Base-by-base conservation (phyloP, 208 protist species). In the Crithidia brevicula region DNA sequence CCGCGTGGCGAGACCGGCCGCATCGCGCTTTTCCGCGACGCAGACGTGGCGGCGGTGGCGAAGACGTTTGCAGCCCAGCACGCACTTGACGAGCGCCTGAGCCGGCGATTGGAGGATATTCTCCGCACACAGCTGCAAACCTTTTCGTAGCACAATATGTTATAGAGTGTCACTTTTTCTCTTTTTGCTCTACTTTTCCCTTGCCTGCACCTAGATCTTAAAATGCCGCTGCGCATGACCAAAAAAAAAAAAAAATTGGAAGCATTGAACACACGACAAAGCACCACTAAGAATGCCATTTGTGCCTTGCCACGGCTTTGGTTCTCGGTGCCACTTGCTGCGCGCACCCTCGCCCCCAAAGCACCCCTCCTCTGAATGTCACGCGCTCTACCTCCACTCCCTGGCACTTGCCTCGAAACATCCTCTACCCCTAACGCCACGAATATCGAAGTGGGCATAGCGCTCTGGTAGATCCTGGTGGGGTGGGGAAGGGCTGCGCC, bases 21-120 rank as follows among this genome's bases (percentile, higher is more conserved):
- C n/a, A 43, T 79, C 4, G 50, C 72, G 25, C 36, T 79, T 15
- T 60, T 60, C 52, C 47, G 49, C 5, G 72, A 53, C 2, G 56
- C 71, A 16, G 28, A 57, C 34, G 40, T 63, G 2, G 27, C n/a
- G 2, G 20, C 62, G 20, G 52, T 79, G 40, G 66, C 66, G 5
- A 16, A 20, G 6, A 31, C 46, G 11, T 79, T 79, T 36, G 45
- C 56, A 40, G 63, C 22, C 23, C 23, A 33, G 52, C 58, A 79
- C 30, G 38, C 61, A 16, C 66, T 79, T 1, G 58, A 47, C 31
- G 58, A 52, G 1, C 22, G 27, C n/a, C 38, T 71, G 31, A 20
- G 43, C 27, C n/a, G 23, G 8, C 40, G 42, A 18, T 42, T 85
- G 31, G 72, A 67, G 43, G 56, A 65, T 33, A 60, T 69, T 42